These are phyloP conservation scores for Calonectria leucothoes DNA, from an alignment of 2,329 filamentous ascomycete genomes.

Conservation along the genomic window DNA sequence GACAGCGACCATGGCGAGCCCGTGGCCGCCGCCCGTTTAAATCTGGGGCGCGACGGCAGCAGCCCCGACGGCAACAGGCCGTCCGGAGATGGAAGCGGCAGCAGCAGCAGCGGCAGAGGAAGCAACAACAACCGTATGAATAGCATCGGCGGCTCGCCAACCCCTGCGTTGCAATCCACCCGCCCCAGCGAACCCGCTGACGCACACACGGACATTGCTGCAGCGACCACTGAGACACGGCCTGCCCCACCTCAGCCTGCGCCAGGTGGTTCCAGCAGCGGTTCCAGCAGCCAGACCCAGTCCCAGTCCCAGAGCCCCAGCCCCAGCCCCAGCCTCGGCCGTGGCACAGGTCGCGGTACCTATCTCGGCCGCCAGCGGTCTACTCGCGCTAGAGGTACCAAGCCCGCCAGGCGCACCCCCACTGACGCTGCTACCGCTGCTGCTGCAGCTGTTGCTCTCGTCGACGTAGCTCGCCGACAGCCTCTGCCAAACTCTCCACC, in stretches of 20 bases:
- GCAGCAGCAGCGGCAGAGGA: constrained; percentile 1
- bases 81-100: constrained; percentile 41
- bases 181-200: constrained; percentile 3
- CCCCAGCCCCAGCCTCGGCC: neutral
- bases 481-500: constrained; percentile 57
- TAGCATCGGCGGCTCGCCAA: constrained; percentile 33
- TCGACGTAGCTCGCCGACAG: constrained; percentile 51
- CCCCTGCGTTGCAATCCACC: constrained; percentile 29
- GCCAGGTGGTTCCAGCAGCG: constrained; percentile 2
- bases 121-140: constrained; percentile 15
- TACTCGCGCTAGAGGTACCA: constrained; percentile 1
- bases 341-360: neutral
- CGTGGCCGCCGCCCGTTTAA: constrained; percentile 21
- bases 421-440: constrained; percentile 17
- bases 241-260: constrained; percentile 39
- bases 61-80: constrained; percentile 10
- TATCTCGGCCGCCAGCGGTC: constrained; percentile 9
- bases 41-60: neutral
- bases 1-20: constrained; percentile 19
- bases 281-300: neutral
- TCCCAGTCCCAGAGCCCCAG: neutral
- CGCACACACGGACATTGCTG: constrained; percentile 24
- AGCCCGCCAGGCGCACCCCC: constrained; percentile 1
- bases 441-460: constrained; percentile 43
- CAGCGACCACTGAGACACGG: constrained; percentile 46